Evolutionary conservation across 805 yeast species (phyloP).

Genomic region (Sugiyamaella marilandica): DNA sequence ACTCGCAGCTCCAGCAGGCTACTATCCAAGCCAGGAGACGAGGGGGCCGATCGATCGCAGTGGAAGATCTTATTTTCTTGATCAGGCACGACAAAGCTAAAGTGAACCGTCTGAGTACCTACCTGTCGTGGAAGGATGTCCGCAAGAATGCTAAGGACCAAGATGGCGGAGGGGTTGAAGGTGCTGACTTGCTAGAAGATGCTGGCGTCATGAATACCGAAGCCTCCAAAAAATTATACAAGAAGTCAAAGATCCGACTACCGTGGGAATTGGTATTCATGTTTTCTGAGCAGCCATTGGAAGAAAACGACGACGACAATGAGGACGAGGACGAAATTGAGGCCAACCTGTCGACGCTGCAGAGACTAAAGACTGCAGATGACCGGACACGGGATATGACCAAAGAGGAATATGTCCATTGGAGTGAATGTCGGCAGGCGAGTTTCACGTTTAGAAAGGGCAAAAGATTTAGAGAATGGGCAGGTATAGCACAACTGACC

Average conservation of each 20-base stretch:
- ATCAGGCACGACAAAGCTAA: conserved; percentile 93
- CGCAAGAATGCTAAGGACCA: conserved; percentile 74
- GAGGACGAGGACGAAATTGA: conserved; percentile 87
- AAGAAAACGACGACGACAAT: conserved; percentile 57
- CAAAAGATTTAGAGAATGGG: conserved; percentile 96
- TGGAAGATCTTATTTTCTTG: conserved; percentile 89
- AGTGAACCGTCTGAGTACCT: conserved; percentile 84
- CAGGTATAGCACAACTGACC: conserved; percentile 74
- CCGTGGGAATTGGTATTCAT: conserved; percentile 96
- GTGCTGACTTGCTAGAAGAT: conserved; percentile 49
- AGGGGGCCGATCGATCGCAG: conserved; percentile 77
- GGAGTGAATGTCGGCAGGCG: conserved; percentile 98
- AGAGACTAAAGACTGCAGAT: conserved; percentile 86
- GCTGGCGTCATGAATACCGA: conserved; percentile 36
- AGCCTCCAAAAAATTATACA: conserved; percentile 45
- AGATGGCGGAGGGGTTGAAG: conserved; percentile 57
- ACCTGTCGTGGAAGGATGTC: conserved; percentile 94
- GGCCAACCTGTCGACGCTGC: conserved; percentile 82
- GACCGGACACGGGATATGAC: conserved; percentile 93
- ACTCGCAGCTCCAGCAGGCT: conserved; percentile 51
- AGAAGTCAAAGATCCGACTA: conserved; percentile 72
- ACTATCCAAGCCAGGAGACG: conserved; percentile 71
- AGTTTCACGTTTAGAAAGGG: conserved; percentile 91
- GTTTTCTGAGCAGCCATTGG: conserved; percentile 87
- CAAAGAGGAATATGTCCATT: conserved; percentile 93